Conservation (phyloP, 2,329 filamentous ascomycete genomes). For the Cordyceps fumosorosea region DNA sequence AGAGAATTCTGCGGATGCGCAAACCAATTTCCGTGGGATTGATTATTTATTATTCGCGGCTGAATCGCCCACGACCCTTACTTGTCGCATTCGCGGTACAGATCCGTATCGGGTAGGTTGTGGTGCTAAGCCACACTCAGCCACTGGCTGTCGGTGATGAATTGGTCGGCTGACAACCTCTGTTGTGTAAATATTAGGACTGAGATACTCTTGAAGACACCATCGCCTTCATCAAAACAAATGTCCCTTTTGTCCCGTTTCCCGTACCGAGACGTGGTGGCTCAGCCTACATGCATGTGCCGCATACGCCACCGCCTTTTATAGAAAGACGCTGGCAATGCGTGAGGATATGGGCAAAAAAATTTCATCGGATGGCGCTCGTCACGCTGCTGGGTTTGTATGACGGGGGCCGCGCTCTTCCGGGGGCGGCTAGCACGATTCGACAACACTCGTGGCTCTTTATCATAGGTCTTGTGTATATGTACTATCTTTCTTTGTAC, state of each 20-base stretch:
- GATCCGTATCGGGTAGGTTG: not conserved
- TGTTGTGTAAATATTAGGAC: too few species aligned
- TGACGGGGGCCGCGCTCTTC: not conserved
- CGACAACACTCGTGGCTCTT: not conserved
- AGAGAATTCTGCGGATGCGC: not conserved
- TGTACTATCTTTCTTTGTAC: not conserved
- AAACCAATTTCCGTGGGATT: too few species aligned
- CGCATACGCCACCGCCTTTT: too few species aligned
- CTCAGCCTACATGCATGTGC: too few species aligned
- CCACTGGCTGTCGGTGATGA: slow-evolving; percentile 2
- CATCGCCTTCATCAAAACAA: not conserved
- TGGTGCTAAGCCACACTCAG: not conserved
- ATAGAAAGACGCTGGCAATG: not conserved
- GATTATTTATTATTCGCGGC: too few species aligned
- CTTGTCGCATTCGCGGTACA: not conserved
- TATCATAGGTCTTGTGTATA: not conserved
- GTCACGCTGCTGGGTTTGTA: not conserved
- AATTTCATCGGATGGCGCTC: not conserved
- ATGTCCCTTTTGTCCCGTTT: not conserved
- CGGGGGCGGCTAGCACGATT: not conserved
- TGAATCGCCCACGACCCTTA: not conserved
- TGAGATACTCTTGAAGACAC: not conserved
- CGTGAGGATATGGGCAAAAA: not conserved
- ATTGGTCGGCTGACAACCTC: too few species aligned
- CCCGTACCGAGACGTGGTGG: too few species aligned